These are phyloP conservation scores for Phaeomoniella chlamydospora DNA, from an alignment of 2,329 filamentous ascomycete species.

Conservation along the genomic window DNA sequence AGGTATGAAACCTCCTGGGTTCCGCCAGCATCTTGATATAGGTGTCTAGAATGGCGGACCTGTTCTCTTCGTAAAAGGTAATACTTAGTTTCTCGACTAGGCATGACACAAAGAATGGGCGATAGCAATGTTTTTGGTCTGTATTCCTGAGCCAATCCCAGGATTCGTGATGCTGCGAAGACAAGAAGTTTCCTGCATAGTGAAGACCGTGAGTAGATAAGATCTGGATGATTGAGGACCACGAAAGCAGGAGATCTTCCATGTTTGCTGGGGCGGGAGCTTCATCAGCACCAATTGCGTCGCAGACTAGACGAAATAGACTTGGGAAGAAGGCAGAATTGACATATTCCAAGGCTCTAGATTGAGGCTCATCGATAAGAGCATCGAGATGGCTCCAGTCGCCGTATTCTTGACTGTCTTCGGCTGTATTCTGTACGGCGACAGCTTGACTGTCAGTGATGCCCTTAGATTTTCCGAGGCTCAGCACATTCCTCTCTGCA, in stretches of 20 bases:
- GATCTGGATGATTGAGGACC: not conserved
- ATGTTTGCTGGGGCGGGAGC: not conserved
- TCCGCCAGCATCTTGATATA: not conserved
- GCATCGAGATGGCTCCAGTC: not conserved
- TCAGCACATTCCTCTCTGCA: not conserved
- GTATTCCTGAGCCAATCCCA: not conserved
- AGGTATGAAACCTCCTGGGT: not conserved
- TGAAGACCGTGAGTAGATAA: not conserved
- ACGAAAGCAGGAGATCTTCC: not conserved
- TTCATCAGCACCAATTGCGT: not conserved
- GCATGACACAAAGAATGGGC: not conserved
- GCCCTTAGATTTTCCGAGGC: not conserved
- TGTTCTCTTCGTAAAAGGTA: not conserved
- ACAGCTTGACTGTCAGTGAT: not conserved
- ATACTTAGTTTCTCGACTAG: not conserved
- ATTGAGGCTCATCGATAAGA: not conserved
- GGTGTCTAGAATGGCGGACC: not conserved
- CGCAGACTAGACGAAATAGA: not conserved
- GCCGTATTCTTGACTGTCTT: not conserved
- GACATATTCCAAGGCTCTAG: not conserved
- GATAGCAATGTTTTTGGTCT: not conserved
- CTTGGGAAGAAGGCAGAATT: not conserved
- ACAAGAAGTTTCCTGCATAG: not conserved
- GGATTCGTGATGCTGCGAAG: not conserved
- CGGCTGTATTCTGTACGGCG: not conserved